These are phyloP conservation scores for Musa troglodytarum DNA, from an alignment of 176 grass and related monocot genomes.

Conservation along the genomic window DNA sequence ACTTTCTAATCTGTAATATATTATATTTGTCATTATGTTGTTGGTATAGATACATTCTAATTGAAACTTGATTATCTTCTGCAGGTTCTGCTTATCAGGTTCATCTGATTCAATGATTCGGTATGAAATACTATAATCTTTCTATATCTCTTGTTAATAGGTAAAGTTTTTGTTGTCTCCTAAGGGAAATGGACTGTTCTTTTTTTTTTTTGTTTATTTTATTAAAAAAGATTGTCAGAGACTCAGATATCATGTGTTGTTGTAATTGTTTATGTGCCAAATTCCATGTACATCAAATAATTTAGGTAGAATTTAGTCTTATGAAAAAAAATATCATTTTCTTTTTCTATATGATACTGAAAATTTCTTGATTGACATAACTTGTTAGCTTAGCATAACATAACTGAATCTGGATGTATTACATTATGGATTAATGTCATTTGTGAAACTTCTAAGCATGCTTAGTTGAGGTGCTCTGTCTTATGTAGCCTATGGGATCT, in stretches of 20 bases:
- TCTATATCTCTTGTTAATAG: not conserved
- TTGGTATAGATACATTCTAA: not conserved
- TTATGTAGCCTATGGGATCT: slow-evolving; percentile 81
- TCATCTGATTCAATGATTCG: slow-evolving; percentile 97
- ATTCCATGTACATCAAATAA: not conserved
- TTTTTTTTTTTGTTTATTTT: not conserved
- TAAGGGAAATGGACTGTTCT: not conserved
- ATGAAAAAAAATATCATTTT: not conserved
- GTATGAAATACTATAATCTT: slow-evolving; percentile 24
- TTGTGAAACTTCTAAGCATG: not conserved
- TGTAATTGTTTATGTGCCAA: not conserved
- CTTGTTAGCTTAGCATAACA: not conserved
- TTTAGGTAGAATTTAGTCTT: not conserved
- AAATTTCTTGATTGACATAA: not conserved
- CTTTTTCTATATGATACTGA: not conserved
- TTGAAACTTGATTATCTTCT: slow-evolving; percentile 21
- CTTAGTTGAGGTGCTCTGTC: not conserved
- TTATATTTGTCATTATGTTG: not conserved
- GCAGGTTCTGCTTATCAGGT: slow-evolving; percentile 76
- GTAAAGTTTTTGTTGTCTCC: not conserved
- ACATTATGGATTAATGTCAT: not conserved
- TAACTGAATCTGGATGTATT: not conserved
- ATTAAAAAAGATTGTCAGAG: no score
- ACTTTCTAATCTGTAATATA: not conserved
- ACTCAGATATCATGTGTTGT: not conserved